phyloP scores from a whole-genome alignment of 257 asterid species.

The Gentiana dahurica region DNA sequence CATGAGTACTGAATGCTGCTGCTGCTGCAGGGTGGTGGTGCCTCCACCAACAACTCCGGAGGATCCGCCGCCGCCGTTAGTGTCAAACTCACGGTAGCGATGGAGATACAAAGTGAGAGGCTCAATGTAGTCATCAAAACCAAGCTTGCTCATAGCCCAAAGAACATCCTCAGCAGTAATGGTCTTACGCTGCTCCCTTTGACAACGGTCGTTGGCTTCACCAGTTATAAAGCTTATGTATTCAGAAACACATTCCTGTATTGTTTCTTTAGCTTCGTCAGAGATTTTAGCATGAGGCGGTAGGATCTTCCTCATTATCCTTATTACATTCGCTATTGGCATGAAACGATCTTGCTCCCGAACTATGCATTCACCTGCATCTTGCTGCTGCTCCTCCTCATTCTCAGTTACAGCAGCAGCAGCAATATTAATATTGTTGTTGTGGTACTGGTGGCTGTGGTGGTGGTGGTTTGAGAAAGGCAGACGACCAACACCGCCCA shows the following conservation, averaged over 20 bases:
- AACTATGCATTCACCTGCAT: conserved; percentile 45
- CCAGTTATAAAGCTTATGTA: conserved; percentile 90
- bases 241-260: conserved; percentile 92
- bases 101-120: conserved; percentile 76
- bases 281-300: conserved; percentile 89
- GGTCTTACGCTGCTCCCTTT: conserved; percentile 89
- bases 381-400: neutral
- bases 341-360: conserved; percentile 96
- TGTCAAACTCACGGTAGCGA: conserved; percentile 67
- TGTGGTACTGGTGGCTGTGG: neutral
- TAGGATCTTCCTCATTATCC: conserved; percentile 82
- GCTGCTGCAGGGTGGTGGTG: too few relatives aligned
- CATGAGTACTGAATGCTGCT: too few relatives aligned
- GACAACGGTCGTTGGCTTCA: conserved; percentile 94
- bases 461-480: conserved; percentile 10
- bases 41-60: too few relatives aligned
- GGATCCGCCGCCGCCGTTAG: conserved; percentile 36
- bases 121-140: conserved; percentile 80
- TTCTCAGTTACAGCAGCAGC: conserved; percentile 4
- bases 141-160: conserved; percentile 98
- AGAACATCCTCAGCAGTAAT: conserved; percentile 86
- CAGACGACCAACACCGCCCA: too few relatives aligned
- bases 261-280: conserved; percentile 90
- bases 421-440: neutral
- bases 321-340: conserved; percentile 91